Evolutionary conservation across 768 basidiomycete species (phyloP), one percentile per base, ranked within the genome.

Genomic region (Pleurotus tuber-regium): DNA sequence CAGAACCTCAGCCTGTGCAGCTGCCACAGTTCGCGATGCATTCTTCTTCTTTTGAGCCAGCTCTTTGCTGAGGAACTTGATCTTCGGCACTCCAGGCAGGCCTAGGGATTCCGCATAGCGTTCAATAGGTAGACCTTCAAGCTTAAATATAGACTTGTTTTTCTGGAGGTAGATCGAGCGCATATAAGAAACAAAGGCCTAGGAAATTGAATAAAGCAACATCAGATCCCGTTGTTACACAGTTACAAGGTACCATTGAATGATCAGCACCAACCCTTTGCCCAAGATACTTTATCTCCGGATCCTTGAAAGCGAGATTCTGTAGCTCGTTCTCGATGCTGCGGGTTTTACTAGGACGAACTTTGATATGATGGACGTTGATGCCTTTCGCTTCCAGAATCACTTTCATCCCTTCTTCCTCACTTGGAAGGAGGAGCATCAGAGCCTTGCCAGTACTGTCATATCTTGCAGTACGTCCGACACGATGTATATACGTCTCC

Each of bases 121-220:
- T 61, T 95, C 85, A 4, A 87, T 76, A 0, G 94, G 94, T 12
- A 98, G 79, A 49, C 86, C 83, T 4, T 81, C 78, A 24, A 97
- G 69, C 61, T 92, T 91, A 77, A 98, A 99, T 55, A 96, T 83
- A 0, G 84, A 73, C 63, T 98, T 99, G 73, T 98, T 87, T 64
- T 92, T 96, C 57, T 98, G 96, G 16, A 98, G 74, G 64, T 97
- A 77, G 19, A 99, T 73, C 3, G 96, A 97, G 12, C 92, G 89
- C 57, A 98, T 73, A 66, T 99, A 99, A 11, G 95, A 96, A 7
- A 98, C 87, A 62, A 98, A 96, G 1, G 95, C 91, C 93, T 98
- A 24, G 25, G 5, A 35, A 38, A 6, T 38, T 16, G 6, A 35
- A 35, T 11, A 35, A 19, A 36, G 35, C 6, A n/a, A 14, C 8